These are phyloP conservation scores for Orychophragmus violaceus DNA, from an alignment of 345 rosid species.

Conservation along the genomic window DNA sequence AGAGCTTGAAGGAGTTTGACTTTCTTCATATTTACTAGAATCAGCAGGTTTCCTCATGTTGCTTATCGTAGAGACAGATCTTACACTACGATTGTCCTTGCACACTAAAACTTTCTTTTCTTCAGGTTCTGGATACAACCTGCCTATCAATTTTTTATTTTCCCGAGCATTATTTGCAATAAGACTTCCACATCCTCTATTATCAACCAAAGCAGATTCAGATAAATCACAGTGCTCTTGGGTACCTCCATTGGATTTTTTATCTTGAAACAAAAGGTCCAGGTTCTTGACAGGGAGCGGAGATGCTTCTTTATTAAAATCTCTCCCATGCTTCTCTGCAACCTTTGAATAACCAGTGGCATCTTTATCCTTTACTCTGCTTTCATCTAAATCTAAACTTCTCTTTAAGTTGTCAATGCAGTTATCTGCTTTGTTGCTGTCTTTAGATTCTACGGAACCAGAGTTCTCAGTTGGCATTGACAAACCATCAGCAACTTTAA, in stretches of 20 bases:
- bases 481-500: slow-evolving; percentile 86
- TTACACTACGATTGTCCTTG: slow-evolving; percentile 31
- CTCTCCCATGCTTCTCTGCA: slow-evolving; percentile 35
- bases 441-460: slow-evolving; percentile 27
- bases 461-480: slow-evolving; percentile 34
- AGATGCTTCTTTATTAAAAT: slow-evolving; percentile 39
- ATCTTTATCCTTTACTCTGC: slow-evolving; percentile 33
- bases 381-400: slow-evolving; percentile 40
- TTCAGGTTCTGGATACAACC: slow-evolving; percentile 27
- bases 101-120: slow-evolving; percentile 25
- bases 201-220: slow-evolving; percentile 29
- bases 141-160: slow-evolving; percentile 30
- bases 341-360: slow-evolving; percentile 34
- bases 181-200: slow-evolving; percentile 19
- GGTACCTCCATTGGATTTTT: slow-evolving; percentile 34
- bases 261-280: slow-evolving; percentile 65
- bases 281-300: slow-evolving; percentile 82
- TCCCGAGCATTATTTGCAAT: slow-evolving; percentile 17
- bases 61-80: slow-evolving; percentile 31
- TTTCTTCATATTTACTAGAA: slow-evolving; percentile 40
- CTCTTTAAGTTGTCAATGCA: slow-evolving; percentile 31
- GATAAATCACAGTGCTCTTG: slow-evolving; percentile 21
- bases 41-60: slow-evolving; percentile 30
- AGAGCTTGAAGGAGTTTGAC: slow-evolving; percentile 65
- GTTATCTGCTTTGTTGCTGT: slow-evolving; percentile 27